Evolutionary conservation across 176 grass and related monocot genomes (phyloP).

Genomic region (Phoenix dactylifera): DNA sequence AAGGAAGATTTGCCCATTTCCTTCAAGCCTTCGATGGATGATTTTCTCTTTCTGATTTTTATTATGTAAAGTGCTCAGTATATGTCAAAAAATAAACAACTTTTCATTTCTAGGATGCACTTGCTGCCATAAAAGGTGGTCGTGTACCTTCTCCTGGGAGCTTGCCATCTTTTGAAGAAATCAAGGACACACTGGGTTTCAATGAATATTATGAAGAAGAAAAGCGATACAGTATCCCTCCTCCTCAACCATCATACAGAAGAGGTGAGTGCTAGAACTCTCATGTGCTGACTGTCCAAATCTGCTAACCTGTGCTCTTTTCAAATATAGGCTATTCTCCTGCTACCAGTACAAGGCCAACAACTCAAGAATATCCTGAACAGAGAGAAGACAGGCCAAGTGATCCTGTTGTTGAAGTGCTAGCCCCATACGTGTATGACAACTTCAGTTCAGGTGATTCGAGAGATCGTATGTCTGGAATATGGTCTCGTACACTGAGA

Average conservation of each 20-base stretch:
- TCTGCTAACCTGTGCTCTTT: conserved; percentile 7
- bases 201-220: conserved; percentile 94
- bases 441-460: conserved; percentile 43
- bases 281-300: not conserved
- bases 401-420: conserved; percentile 77
- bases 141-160: conserved; percentile 72
- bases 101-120: conserved; percentile 58
- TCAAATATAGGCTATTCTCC: conserved; percentile 37
- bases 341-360: conserved; percentile 17
- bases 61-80: too few species aligned
- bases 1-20: too few species aligned
- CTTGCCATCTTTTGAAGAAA: conserved; percentile 95
- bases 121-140: conserved; percentile 78
- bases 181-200: conserved; percentile 81
- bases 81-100: not conserved
- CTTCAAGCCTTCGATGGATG: too few species aligned
- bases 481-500: conserved; percentile 71
- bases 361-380: conserved; percentile 28
- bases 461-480: conserved; percentile 44
- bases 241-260: conserved; percentile 35
- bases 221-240: conserved; percentile 42
- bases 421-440: conserved; percentile 51
- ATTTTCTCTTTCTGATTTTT: too few species aligned
- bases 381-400: conserved; percentile 20
- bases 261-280: conserved; percentile 30